Evolutionary conservation across 768 basidiomycete genomes (phyloP), one percentile per base, ranked within the genome.

Genomic region (Tephrocybe rancida): DNA sequence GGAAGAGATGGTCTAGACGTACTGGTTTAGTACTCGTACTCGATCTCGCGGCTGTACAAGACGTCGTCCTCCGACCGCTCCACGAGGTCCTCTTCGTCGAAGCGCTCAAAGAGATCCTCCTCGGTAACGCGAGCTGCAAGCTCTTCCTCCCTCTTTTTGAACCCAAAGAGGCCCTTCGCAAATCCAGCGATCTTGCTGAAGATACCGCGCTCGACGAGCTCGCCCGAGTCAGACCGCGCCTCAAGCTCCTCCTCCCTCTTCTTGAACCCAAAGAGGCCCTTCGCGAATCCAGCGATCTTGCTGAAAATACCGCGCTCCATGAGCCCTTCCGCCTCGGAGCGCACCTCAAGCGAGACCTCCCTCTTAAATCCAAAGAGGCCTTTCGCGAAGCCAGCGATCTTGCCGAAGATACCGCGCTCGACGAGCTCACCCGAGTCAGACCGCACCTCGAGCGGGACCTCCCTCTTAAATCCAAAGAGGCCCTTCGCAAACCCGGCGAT

Each of bases 51-150:
- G 19, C 8, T 13, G 41, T 43, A 43, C 32, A 44, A 8, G 19
- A 27, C 18, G 37, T 30, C 26, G 14, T 37, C 35, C 19, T 34
- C 19, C 26, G 32, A 46, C 1, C 48, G 48, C 42, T 44, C 42
- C 11, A 35, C 48, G 5, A 54, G 47, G n/a, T n/a, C n/a, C 22
- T 48, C 54, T 5, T 48, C 45, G 14, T 47, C 45, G 2, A 38
- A 27, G 9, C 52, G 52, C 5, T 22, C 26, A n/a, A 30, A 39
- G 3, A 54, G 39, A 32, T 54, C 48, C 29, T 59, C 44, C 26
- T 53, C 45, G 16, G 26, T 42, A 14, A 30, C 21, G 16, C 46
- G 45, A 21, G 44, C 27, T 22, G 37, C 18, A 14, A 58, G 39
- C 26, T 37, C 29, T 32, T 49, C 46, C 24, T 49, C 51, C 27